phyloP scores from a whole-genome alignment of 768 basidiomycete species.

The Rhizopogon salebrosus region DNA sequence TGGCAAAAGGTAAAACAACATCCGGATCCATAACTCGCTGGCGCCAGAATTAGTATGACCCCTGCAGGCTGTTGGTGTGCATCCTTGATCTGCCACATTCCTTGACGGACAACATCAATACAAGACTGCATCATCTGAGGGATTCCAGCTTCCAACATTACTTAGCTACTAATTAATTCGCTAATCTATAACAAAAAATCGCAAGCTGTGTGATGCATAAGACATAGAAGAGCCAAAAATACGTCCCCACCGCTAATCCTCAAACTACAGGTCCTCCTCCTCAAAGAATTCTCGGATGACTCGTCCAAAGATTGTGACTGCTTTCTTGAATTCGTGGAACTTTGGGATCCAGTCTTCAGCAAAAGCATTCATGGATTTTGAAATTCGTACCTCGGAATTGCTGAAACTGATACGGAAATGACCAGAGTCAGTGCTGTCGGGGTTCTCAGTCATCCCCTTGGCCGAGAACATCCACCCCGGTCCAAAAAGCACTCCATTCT shows the following conservation, averaged over 20 bases:
- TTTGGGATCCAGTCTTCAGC: conserved; percentile 3
- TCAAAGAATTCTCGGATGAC: conserved; percentile 41
- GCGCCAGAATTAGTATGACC: no score
- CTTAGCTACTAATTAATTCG: no score
- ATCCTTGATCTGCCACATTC: no score
- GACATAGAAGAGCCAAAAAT: neutral
- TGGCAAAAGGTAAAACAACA: no score
- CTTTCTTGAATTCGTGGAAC: conserved; percentile 38
- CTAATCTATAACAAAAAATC: neutral
- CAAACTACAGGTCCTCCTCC: neutral
- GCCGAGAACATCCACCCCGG: conserved; percentile 40
- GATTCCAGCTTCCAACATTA: no score
- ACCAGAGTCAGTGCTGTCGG: conserved; percentile 28
- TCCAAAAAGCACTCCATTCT: conserved; percentile 56
- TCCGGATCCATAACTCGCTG: no score
- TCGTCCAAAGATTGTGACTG: conserved; percentile 38
- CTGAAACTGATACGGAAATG: conserved; percentile 60
- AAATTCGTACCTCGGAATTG: conserved; percentile 38
- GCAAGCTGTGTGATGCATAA: neutral
- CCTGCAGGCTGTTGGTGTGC: no score
- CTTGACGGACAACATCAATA: no score
- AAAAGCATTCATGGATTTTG: neutral
- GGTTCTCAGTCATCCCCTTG: conserved; percentile 21
- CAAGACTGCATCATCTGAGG: no score
- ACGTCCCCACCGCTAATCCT: neutral